Evolutionary conservation across 441 rosid genomes (phyloP), one percentile per base, ranked within the genome.

Genomic region (Populus trichocarpa): DNA sequence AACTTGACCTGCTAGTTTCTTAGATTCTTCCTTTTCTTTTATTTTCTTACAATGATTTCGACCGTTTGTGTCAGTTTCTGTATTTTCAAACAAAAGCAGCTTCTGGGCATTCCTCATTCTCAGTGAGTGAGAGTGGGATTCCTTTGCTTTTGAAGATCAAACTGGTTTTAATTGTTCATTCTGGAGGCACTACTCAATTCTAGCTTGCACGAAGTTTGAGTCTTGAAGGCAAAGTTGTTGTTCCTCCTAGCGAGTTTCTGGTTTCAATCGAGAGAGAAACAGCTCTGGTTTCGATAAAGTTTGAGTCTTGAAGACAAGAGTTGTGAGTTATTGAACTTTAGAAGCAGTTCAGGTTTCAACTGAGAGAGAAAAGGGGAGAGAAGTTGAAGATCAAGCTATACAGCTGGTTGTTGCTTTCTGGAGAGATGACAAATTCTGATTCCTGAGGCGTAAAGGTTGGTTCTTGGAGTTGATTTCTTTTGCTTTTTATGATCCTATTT

Each of bases 381-480:
- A 77, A 42, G 78, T 80, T 86, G 84, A 85, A 77, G 85, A 74
- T 82, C 83, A 87, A 83, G 89, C 89, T 83, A 77, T 30, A 53
- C 35, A 69, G 72, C 36, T 70, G 61, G 81, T 75, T 83, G 84
- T 76, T 83, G 80, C 90, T 87, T 89, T 83, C 77, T 64, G 36
- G 83, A 85, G 76, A 84, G 81, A 81, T 75, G 78, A 74, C 83
- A 78, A 77, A 78, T 85, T 82, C 72, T 53, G 70, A 76, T 83
- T 70, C 77, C 87, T 76, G 86, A 80, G 84, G 66, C 84, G 79
- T 88, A 83, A 91, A 90, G 92, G 89, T 87, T 81, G 81, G 87
- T 82, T 76, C 87, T 85, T 82, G 83, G 82, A 74, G 75, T 74
- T 65, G 33, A 65, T 82, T 81, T 81, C 77, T 25, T 73, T 84